Evolutionary conservation across 139 green algal genomes (phyloP).

Genomic region (Closterium sp.): DNA sequence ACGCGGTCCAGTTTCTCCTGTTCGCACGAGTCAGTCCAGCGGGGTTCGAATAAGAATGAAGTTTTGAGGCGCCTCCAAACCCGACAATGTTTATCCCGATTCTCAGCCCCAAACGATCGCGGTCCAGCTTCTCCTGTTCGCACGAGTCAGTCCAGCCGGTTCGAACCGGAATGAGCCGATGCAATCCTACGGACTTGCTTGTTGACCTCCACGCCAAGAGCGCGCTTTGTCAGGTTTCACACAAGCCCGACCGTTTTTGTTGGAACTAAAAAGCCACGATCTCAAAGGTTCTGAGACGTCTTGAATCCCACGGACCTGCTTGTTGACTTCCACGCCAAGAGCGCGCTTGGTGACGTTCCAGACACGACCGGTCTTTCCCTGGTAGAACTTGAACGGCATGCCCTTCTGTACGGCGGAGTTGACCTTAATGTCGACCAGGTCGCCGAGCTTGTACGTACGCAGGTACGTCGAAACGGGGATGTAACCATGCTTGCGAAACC

Average conservation of each 20-base stretch:
- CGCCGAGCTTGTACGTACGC: slow-evolving; percentile 90
- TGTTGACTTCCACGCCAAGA: slow-evolving; percentile 96
- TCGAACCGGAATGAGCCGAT: too few relatives aligned
- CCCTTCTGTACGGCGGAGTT: slow-evolving; percentile 94
- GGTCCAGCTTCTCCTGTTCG: too few relatives aligned
- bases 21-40: too few relatives aligned
- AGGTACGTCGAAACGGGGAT: slow-evolving; percentile 91
- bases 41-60: too few relatives aligned
- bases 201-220: slow-evolving; percentile 93
- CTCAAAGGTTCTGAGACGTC: background rate
- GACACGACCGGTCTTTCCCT: slow-evolving; percentile 90
- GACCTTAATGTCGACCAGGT: slow-evolving; percentile 98
- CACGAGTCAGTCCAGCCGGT: too few relatives aligned
- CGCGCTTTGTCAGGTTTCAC: too few relatives aligned
- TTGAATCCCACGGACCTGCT: slow-evolving; percentile 68
- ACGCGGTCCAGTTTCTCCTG: too few relatives aligned
- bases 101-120: too few relatives aligned
- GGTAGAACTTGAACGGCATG: slow-evolving; percentile 99
- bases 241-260: background rate
- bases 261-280: background rate
- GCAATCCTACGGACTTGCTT: slow-evolving; percentile 74
- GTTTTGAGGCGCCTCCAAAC: too few relatives aligned
- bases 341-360: slow-evolving; percentile 99
- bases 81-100: too few relatives aligned
- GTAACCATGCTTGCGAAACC: slow-evolving; percentile 82